phyloP scores from a whole-genome alignment of 331 rosid genomes.

The Acacia pycnantha region DNA sequence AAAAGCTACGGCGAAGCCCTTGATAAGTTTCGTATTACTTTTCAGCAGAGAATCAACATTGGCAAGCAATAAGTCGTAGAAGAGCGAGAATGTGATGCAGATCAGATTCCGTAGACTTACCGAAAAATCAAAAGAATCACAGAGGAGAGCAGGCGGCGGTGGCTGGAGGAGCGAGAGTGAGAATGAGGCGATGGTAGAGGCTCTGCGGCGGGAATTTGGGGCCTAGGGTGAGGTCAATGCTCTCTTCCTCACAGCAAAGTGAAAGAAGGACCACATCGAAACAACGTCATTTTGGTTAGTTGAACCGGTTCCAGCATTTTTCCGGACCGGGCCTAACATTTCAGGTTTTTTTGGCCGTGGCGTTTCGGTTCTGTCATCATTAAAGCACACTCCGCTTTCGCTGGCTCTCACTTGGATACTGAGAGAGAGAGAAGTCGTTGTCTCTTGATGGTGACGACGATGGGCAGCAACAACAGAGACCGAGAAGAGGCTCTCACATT shows the following conservation, averaged over 20 bases:
- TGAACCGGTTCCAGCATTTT: neutral
- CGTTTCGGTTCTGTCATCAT: neutral
- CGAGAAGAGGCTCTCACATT: slow-evolving; percentile 41
- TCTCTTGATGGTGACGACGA: neutral
- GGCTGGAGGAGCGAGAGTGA: neutral
- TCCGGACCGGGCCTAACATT: neutral
- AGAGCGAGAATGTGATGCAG: too few species aligned
- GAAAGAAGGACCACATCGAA: neutral
- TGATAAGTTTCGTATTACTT: too few species aligned
- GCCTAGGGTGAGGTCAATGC: neutral
- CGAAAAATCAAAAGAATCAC: too few species aligned
- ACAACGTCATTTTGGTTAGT: neutral
- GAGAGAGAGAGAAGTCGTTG: neutral
- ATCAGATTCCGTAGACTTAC: too few species aligned
- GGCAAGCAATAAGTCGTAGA: too few species aligned
- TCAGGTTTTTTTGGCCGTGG: neutral
- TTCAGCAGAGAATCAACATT: too few species aligned
- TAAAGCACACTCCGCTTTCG: neutral
- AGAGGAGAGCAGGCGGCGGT: too few species aligned
- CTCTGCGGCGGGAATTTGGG: neutral
- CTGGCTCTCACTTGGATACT: neutral
- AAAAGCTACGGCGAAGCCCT: too few species aligned
- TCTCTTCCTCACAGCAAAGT: too few species aligned
- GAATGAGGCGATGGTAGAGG: neutral
- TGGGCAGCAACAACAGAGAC: slow-evolving; percentile 42